Base-by-base conservation (phyloP, 257 asterid genomes). In the Rhazya stricta region DNA sequence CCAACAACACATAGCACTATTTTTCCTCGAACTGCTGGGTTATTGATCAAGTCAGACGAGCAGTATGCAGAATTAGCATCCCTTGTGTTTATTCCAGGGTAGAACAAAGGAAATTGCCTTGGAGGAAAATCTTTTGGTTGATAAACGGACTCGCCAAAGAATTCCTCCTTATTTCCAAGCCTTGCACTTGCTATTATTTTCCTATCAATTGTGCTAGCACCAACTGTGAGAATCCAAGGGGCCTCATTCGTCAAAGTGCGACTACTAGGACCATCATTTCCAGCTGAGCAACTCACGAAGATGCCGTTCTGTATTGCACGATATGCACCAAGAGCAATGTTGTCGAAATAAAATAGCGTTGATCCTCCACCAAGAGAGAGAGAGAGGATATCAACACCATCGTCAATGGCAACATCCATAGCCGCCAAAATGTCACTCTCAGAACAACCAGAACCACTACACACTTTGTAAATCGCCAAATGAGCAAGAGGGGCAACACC, bases 401-500 rank as follows among this genome's bases (percentile, higher is more conserved):
- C 94, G 48, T 78, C 87, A 13, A 89, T 82, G 9, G 91, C 89
- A 2, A 67, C 25, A 53, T 88, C 93, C 75, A 86, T 83, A 3
- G 80, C 91, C 0, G 93, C 93, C 42, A 88, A 16, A 2, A 81
- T 27, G 27, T 36, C 83, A 23, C 79, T 78, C 1, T 85, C 89
- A 0, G 50, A 9, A 48, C 93, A 88, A 13, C 29, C 45, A 10
- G 25, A 0, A 0, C 46, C 42, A n/a, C n/a, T n/a, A n/a, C 91
- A 87, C 1, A 79, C 86, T 66, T 80, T 89, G 83, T 87, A 87
- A 1, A 84, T 27, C 0, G 94, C 90, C 51, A 89, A 25, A 76
- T 87, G 91, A 45, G 94, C 91, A 25, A 72, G 84, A 8, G 94
- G 91, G 1, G 90, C 91, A 32, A 84, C 72, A 5, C 94, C 94